Evolutionary conservation across 2,329 filamentous ascomycete genomes (phyloP), one percentile per base, ranked within the genome.

Genomic region (Lasiodiplodia citricola): DNA sequence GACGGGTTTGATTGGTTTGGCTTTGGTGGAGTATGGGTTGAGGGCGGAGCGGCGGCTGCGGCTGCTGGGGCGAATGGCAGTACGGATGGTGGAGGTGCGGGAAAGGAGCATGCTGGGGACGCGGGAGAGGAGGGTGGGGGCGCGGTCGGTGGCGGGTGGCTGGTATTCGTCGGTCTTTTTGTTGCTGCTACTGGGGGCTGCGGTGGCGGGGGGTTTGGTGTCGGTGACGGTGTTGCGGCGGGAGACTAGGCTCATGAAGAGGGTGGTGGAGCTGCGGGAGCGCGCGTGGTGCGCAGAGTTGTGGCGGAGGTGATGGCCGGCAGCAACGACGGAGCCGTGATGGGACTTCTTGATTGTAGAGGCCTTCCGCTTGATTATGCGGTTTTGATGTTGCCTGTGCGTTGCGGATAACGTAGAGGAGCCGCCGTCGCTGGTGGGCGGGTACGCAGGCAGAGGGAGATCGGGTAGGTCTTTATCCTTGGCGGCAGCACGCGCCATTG

Each of bases 361-460:
- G 55, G 35, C n/a, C 3, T 10, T 35, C 8, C 6, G 31, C 8
- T 35, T 35, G 31, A 35, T 10, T 2, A 35, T 3, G 31, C 31
- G 31, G 31, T 35, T 2, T 35, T 10, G 55, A 1, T 11, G 54
- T 8, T 4, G 28, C 4, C 10, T 23, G 2, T n/a, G 38, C 2
- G 13, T 58, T 14, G 35, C 8, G 1, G 56, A n/a, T 6, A 11
- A 13, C 6, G 23, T n/a, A 11, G 38, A 47, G 5, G 37, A 28
- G 38, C 38, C 35, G 23, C 21, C 38, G 25, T 23, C 25, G 38
- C 38, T 47, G 38, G 57, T 60, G 37, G 57, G 57, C 21, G 57
- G 57, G 38, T 60, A 60, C 11, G 23, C 57, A 37, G 57, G 57
- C 13, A 60, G 57, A 3, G 57, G 57, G 23, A 60, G 57, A 21